Evolutionary conservation across 2,329 filamentous ascomycete genomes (phyloP), one percentile per base, ranked within the genome.

Genomic region (Sordariomycetes sp.): DNA sequence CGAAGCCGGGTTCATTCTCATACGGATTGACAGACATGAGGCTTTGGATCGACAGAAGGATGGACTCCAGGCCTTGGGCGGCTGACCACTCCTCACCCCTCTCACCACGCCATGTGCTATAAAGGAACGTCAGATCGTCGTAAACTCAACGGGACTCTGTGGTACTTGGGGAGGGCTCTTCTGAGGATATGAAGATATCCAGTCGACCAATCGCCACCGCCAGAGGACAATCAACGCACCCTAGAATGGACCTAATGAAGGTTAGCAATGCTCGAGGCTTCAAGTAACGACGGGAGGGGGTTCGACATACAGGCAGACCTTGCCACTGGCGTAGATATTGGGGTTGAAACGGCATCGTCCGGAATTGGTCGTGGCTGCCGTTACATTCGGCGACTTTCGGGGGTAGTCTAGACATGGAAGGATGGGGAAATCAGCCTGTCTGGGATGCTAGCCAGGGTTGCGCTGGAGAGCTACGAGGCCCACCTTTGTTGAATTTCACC

Each of bases 31-130:
- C 75, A 1, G 91, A 96, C 87, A 99, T 92, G 52, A 99, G 77
- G 70, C 92, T 97, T 72, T 99, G 94, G 59, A 99, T 97, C 5
- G 93, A 97, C 57, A 97, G 83, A 54, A 99, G 73, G 54, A 97
- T 90, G 1, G 93, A 97, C 70, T 97, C 94, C 1, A 99, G 78
- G 7, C 94, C 93, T 70, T 97, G 94, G 1, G 93, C 94, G 18
- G 92, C 91, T 18, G 92, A 97, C 94, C 94, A 99, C 70, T 97
- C 86, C 71, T 97, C 94, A 58, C 92, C 90, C 18, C 84, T 81
- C 67, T 96, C 88, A 32, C 92, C 92, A 55, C 88, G 82, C 94
- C 94, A 99, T 69, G 94, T 99, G 59, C 92, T 95, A 64, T n/a
- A 7, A 12, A 16, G n/a, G 16, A 32, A 59, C 66, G 51, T 58